These are phyloP conservation scores for Chaetothyriales sp. DNA, from an alignment of 2,329 filamentous ascomycete species.

Conservation along the genomic window DNA sequence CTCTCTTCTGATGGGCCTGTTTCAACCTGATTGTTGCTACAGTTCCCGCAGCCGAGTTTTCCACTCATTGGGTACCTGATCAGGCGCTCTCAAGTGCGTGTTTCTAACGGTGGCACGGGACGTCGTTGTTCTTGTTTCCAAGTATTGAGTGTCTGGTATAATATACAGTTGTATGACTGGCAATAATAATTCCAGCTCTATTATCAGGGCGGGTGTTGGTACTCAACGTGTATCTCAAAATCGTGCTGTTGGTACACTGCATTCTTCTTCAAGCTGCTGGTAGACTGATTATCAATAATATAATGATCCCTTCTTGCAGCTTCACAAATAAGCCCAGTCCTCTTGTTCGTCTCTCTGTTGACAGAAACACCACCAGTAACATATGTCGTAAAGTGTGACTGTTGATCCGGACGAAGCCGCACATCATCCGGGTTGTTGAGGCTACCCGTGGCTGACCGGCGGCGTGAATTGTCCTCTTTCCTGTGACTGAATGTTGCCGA, in stretches of 20 bases:
- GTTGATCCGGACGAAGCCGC: not conserved
- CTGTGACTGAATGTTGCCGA: not conserved
- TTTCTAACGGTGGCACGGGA: not conserved
- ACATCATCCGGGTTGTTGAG: not conserved
- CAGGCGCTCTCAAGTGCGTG: conserved; percentile 27
- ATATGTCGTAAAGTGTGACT: not conserved
- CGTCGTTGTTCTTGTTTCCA: not conserved
- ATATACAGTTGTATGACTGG: too few species aligned
- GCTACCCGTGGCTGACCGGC: not conserved
- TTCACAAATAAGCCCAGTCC: not conserved
- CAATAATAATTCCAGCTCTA: not conserved
- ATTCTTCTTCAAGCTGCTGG: conserved; percentile 2
- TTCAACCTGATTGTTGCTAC: too few species aligned
- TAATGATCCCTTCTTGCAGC: not conserved
- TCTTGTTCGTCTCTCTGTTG: not conserved
- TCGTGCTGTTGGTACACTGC: conserved; percentile 1
- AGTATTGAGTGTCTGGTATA: not conserved
- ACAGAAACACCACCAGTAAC: not conserved
- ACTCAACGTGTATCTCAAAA: conserved; percentile 2
- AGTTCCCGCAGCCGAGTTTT: too few species aligned
- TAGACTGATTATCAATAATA: conserved; percentile 1
- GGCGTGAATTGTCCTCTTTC: not conserved
- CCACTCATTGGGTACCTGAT: conserved; percentile 27
- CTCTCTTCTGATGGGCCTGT: too few species aligned
- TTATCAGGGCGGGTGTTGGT: not conserved